Base-by-base conservation (phyloP, 108 stramenopile species). In the Cylindrotheca closterium region DNA sequence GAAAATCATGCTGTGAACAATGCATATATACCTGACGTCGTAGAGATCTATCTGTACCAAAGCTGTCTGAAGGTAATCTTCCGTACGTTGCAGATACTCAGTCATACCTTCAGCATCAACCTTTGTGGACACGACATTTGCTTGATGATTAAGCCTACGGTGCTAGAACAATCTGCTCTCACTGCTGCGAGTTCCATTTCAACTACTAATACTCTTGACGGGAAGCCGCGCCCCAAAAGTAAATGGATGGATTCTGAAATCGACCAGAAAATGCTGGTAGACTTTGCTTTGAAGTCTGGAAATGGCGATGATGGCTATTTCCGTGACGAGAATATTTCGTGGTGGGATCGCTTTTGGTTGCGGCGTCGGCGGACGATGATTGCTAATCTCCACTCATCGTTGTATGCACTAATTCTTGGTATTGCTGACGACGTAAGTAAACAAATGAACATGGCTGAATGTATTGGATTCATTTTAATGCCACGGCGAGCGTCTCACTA, bases 11-110 rank as follows among this genome's bases (percentile, higher is more conserved):
- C 68, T 0, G 61, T 80, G 48, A 80, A 80, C 63, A 47, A 37
- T 2, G 17, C 59, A 7, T 59, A 55, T 47, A 45, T 80, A 2
- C 79, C 79, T 5, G 79, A 80, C 47, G 58, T 22, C 4, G 10
- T 80, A 47, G 79, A 79, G 46, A 37, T 33, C n/a, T 72, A 73
- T 47, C 18, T 79, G 7, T 79, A 79, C 37, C 23, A 51, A 46
- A 67, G 59, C 30, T 73, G 67, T 33, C 57, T 80, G 3, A 52
- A 63, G 31, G 30, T 80, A 3, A 48, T 80, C 57, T 80, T 80
- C 72, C 74, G 66, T 22, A 17, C 74, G 19, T 27, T 53, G 4
- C 27, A 47, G 25, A 50, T 58, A n/a, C 32, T 51, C 52, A 21
- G 33, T 5, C 22, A 24, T 0, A 67, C 30, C 30, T 57, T 67